Conservation (phyloP, 345 rosid species). For the Turritis glabra region DNA sequence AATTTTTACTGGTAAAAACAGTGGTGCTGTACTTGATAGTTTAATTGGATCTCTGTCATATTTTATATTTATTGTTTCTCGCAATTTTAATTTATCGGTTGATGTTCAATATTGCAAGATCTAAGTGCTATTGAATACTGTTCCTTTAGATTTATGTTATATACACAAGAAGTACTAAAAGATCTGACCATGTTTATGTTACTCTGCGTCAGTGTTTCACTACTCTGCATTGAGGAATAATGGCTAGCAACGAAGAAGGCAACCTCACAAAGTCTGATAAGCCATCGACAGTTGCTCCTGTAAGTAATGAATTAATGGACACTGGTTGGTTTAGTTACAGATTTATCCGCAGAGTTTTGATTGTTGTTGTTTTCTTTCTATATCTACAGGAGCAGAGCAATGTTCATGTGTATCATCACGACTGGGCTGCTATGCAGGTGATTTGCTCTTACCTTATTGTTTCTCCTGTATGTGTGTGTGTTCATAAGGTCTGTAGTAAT, state of each 20-base stretch:
- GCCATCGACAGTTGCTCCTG: conserved; percentile 45
- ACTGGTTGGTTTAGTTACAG: not conserved
- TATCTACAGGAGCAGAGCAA: conserved; percentile 63
- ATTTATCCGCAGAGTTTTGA: not conserved
- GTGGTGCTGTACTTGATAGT: not conserved
- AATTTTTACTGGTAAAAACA: not conserved
- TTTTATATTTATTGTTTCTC: not conserved
- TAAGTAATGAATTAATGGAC: conserved; percentile 36
- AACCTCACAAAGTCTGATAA: conserved; percentile 64
- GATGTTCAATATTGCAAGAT: conserved; percentile 15
- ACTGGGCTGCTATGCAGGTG: conserved; percentile 96
- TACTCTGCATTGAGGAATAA: conserved; percentile 23
- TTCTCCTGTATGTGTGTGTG: not conserved
- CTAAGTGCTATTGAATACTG: not conserved
- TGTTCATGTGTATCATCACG: conserved; percentile 75
- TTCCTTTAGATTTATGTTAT: not conserved
- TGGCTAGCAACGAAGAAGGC: conserved; percentile 76
- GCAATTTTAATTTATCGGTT: not conserved
- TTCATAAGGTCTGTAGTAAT: not conserved
- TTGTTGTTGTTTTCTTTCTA: conserved; percentile 18
- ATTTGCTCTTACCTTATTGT: not conserved
- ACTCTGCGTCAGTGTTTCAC: not conserved
- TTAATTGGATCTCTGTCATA: conserved; percentile 18
- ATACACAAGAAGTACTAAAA: not conserved
- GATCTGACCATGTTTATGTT: not conserved